phyloP scores from a whole-genome alignment of 2,329 filamentous ascomycete species.

The Tolypocladium tropicale region DNA sequence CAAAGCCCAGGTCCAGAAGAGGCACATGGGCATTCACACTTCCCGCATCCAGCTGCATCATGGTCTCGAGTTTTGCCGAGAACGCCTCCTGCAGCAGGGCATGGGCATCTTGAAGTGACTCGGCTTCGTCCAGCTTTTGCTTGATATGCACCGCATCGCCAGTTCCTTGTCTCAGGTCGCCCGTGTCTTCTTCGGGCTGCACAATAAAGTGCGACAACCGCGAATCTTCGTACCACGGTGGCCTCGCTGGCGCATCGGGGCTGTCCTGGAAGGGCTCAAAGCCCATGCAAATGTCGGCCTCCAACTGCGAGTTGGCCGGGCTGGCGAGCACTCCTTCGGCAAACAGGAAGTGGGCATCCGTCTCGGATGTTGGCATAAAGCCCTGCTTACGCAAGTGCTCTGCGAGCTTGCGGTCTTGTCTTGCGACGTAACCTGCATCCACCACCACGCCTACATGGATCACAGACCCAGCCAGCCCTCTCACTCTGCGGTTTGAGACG shows the following conservation, averaged over 20 bases:
- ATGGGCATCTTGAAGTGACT: background rate
- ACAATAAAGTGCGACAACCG: background rate
- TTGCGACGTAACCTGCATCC: constrained; percentile 29
- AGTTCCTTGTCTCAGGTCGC: background rate
- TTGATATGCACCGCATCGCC: background rate
- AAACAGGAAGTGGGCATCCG: background rate
- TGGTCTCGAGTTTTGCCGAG: background rate
- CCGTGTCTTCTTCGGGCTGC: background rate
- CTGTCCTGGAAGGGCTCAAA: background rate
- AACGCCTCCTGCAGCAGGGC: background rate
- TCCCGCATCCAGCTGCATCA: background rate
- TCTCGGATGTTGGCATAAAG: background rate
- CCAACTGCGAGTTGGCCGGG: background rate
- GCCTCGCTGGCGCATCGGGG: background rate
- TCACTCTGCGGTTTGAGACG: constrained; percentile 12
- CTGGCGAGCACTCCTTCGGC: background rate
- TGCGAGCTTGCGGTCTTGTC: constrained; percentile 1
- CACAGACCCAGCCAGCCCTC: constrained; percentile 24
- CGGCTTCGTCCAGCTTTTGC: background rate
- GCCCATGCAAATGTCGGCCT: background rate
- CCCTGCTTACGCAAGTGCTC: background rate
- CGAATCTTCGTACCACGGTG: background rate
- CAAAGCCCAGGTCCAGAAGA: constrained; percentile 13
- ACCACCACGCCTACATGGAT: constrained; percentile 28
- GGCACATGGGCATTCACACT: constrained; percentile 1